phyloP scores from a whole-genome alignment of 2,329 filamentous ascomycete genomes.

The Penicillium sp. region DNA sequence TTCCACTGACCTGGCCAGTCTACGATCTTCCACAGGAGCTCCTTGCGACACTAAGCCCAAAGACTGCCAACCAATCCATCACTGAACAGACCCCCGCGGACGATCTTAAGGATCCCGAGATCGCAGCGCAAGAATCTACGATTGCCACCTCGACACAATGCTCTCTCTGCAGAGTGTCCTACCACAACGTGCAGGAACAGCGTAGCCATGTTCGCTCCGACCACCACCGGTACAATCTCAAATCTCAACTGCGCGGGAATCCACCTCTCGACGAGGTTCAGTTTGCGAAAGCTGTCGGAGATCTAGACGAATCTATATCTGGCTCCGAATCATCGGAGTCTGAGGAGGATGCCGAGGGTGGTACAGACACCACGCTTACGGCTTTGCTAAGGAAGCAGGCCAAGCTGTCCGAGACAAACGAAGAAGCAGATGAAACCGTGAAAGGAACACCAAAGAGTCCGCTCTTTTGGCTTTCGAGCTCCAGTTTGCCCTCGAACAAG shows the following conservation, averaged over 20 bases:
- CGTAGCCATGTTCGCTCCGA: conserved; percentile 83
- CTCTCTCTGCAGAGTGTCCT: conserved; percentile 69
- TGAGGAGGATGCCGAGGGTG: conserved; percentile 56
- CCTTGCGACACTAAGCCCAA: conserved; percentile 60
- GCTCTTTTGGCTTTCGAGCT: conserved; percentile 77
- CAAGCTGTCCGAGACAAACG: conserved; percentile 53
- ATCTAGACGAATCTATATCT: conserved; percentile 90
- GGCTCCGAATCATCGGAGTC: conserved; percentile 64
- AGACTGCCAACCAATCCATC: conserved; percentile 41
- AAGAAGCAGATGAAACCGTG: conserved; percentile 45
- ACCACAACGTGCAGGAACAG: conserved; percentile 71
- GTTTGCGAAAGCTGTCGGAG: conserved; percentile 78
- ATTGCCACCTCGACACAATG: conserved; percentile 64
- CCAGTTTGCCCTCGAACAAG: conserved; percentile 67
- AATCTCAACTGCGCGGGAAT: conserved; percentile 74
- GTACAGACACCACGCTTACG: conserved; percentile 54
- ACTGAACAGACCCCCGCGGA: conserved; percentile 21
- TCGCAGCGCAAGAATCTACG: conserved; percentile 38
- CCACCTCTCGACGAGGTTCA: conserved; percentile 70
- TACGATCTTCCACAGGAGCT: conserved; percentile 77
- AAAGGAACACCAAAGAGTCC: conserved; percentile 63
- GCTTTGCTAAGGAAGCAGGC: conserved; percentile 79
- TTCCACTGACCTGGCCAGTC: conserved; percentile 48
- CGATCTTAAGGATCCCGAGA: conserved; percentile 24
- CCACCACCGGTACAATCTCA: conserved; percentile 88